Conservation (phyloP, 306 rosid species). For the Prunus salicina region DNA sequence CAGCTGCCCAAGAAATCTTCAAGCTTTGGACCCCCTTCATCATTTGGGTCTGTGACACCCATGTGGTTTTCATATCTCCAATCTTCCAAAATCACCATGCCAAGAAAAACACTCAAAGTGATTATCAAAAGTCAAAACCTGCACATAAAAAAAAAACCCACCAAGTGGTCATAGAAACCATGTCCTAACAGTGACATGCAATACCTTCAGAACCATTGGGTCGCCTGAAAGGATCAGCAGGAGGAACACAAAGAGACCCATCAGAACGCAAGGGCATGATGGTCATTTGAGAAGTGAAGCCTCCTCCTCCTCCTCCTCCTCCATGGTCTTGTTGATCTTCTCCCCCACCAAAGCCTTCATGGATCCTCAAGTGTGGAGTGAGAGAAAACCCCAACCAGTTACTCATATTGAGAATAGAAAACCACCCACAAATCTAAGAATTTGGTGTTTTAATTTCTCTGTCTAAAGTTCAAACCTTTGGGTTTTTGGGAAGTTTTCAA, state of each 20-base stretch:
- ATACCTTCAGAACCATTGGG: conserved; percentile 55
- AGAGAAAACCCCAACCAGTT: conserved; percentile 95
- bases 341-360: conserved; percentile 53
- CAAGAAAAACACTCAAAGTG: not conserved
- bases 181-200: conserved; percentile 21
- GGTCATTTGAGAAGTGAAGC: conserved; percentile 44
- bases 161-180: not conserved
- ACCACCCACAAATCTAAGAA: too few species aligned
- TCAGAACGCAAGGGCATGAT: conserved; percentile 88
- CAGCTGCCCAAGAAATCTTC: conserved; percentile 92
- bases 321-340: conserved; percentile 43
- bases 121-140: conserved; percentile 1
- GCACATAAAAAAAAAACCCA: not conserved
- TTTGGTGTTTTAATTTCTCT: not conserved
- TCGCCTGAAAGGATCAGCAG: conserved; percentile 52
- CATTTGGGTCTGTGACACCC: conserved; percentile 21
- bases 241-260: conserved; percentile 81
- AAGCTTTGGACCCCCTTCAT: conserved; percentile 77
- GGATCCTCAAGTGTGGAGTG: conserved; percentile 85
- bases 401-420: conserved; percentile 44
- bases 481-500: not conserved
- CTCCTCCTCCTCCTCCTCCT: not conserved
- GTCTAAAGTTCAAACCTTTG: too few species aligned
- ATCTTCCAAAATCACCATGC: conserved; percentile 31
- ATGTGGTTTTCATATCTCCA: conserved; percentile 74